Conservation (phyloP, 2,329 filamentous ascomycete species). For the Apiospora koreana region DNA sequence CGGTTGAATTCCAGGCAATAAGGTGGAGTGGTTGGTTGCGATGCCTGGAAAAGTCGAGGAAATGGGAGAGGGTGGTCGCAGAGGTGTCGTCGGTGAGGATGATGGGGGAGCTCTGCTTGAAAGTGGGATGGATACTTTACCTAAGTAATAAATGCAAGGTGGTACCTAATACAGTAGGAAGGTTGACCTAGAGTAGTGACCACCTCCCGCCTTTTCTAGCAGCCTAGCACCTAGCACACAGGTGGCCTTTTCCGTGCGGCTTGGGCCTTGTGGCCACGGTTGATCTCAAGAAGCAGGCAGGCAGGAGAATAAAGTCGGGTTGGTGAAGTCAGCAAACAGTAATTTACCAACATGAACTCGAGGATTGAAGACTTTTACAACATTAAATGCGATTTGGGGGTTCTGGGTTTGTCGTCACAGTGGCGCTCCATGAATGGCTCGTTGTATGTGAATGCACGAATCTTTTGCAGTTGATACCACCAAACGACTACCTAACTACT, state of each 20-base stretch:
- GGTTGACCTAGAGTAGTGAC: not conserved
- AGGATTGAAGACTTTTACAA: not conserved
- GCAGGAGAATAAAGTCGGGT: not conserved
- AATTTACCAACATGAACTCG: too few species aligned
- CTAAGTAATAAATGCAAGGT: conserved; percentile 10
- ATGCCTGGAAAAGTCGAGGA: conserved; percentile 7
- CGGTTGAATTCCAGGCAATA: conserved; percentile 2
- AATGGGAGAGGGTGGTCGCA: conserved; percentile 9
- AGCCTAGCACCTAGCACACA: conserved; percentile 12
- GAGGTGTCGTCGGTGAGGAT: conserved; percentile 16
- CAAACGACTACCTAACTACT: too few species aligned
- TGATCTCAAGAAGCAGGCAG: not conserved
- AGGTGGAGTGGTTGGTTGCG: conserved; percentile 9
- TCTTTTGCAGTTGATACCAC: too few species aligned
- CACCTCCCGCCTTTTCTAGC: conserved; percentile 2
- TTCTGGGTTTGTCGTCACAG: not conserved
- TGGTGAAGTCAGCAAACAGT: not conserved
- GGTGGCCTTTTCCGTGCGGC: conserved; percentile 15
- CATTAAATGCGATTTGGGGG: not conserved
- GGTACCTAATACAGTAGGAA: not conserved
- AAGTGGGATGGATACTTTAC: conserved; percentile 17
- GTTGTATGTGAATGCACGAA: not conserved
- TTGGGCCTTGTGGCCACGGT: conserved; percentile 5
- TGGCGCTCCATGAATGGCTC: not conserved
- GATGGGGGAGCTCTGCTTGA: conserved; percentile 10